Base-by-base conservation (phyloP, 1,284 basidiomycete species). In the Cutaneotrichosporon cavernicola region DNA sequence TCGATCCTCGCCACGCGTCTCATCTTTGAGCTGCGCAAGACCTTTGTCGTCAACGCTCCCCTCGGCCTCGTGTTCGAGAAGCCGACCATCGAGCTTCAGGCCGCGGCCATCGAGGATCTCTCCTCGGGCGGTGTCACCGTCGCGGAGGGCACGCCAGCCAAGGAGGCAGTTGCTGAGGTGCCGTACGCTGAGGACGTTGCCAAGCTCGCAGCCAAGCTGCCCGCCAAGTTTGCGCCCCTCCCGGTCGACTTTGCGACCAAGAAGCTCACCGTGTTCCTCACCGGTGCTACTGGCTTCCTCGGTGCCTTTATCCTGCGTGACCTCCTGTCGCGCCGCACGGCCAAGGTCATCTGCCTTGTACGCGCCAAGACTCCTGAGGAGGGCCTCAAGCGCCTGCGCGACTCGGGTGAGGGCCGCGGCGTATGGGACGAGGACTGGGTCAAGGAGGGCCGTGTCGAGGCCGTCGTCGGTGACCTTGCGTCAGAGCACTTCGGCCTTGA, bases 1-100 rank as follows among this genome's bases (percentile, higher is more conserved):
- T 99, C 97, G 14, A 98, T 99, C 74, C 86, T 99, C 30, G 97
- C 96, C 0, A 99, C 96, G 4, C 88, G 96, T 34, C 87, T 99
- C 67, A 92, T 99, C 70, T 99, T 99, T 76, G 93, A 97, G 81
- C 89, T 99, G 66, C 89, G 97, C 76, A 97, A 96, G 82, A 83
- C 85, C 0, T 96, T 99, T 76, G 89, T 96, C 14, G 86, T 97
- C 50, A 89, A 95, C 65, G 92, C 92, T 3, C 96, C 97, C 0
- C 84, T 99, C 21, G 92, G 94, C 10, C 84, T 98, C 53, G 89
- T 99, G 34, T 99, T 98, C 79, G 91, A 96, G 65, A 85, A 90
- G 72, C 94, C 97, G 0, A 97, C 92, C 2, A 88, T 98, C 68
- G 80, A 82, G 0, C 89, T 86, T n/a, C 87, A 96, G 58, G 92